Evolutionary conservation across 768 basidiomycete genomes (phyloP).

Genomic region (Mycena chlorophos): DNA sequence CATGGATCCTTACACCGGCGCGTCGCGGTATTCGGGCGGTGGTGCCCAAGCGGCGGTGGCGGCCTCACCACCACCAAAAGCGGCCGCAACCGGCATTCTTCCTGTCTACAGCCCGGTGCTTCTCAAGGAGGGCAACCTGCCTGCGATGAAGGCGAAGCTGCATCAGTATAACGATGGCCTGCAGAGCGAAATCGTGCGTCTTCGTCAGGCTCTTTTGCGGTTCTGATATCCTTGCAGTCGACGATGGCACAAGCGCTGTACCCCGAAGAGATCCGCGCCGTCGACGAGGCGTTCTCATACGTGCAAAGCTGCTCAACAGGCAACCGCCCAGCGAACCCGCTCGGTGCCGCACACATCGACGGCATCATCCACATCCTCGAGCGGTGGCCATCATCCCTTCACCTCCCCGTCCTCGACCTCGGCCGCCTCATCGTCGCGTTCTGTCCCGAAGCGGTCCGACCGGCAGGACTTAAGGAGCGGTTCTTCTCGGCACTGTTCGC

Average conservation of each 20-base stretch:
- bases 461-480: conserved; percentile 42
- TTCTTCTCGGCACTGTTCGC: conserved; percentile 66
- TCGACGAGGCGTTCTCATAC: conserved; percentile 66
- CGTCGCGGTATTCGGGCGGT: conserved; percentile 57
- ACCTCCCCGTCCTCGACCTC: conserved; percentile 91
- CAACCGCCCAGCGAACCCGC: conserved; percentile 32
- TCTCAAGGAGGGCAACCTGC: conserved; percentile 84
- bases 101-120: conserved; percentile 59
- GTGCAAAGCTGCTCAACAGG: conserved; percentile 51
- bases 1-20: conserved; percentile 71
- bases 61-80: conserved; percentile 32
- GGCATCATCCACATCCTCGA: conserved; percentile 62
- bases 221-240: conserved; percentile 43
- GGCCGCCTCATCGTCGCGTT: conserved; percentile 72
- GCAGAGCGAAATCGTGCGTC: conserved; percentile 65
- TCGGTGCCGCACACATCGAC: conserved; percentile 56
- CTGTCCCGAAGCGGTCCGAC: conserved; percentile 52
- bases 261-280: conserved; percentile 54
- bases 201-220: background rate
- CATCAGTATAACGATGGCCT: conserved; percentile 72
- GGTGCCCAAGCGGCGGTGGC: conserved; percentile 33
- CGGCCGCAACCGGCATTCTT: conserved; percentile 42
- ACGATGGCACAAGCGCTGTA: conserved; percentile 71
- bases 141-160: conserved; percentile 78
- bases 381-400: conserved; percentile 71